Evolutionary conservation across 306 rosid genomes (phyloP).

Genomic region (Gleditsia sinensis): DNA sequence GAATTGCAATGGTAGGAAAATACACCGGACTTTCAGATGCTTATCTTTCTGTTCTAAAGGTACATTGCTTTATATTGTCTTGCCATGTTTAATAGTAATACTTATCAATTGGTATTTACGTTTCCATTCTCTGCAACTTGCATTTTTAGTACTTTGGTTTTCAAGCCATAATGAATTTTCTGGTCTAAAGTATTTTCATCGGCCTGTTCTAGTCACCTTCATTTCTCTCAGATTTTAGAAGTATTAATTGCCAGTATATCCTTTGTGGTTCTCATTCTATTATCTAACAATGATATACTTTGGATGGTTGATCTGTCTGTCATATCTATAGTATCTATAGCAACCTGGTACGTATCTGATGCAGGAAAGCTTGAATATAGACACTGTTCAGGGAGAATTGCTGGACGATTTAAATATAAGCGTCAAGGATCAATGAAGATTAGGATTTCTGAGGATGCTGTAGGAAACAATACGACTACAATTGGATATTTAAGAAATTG

Average conservation of each 20-base stretch:
- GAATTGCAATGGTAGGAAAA: constrained; percentile 93
- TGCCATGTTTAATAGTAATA: neutral
- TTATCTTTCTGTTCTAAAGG: constrained; percentile 90
- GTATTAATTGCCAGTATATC: neutral
- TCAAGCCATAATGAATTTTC: neutral
- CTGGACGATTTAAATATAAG: constrained; percentile 1
- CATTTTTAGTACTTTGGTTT: constrained; percentile 11
- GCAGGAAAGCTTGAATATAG: constrained; percentile 28
- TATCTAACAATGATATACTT: neutral
- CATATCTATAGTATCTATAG: neutral
- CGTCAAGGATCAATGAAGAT: constrained; percentile 1
- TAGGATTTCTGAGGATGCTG: constrained; percentile 19
- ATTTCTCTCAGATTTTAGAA: neutral
- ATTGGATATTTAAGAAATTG: constrained; percentile 8
- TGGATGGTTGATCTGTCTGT: neutral
- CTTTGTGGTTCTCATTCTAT: neutral
- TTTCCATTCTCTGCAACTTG: constrained; percentile 16
- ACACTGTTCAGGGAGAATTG: constrained; percentile 17
- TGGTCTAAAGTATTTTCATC: neutral
- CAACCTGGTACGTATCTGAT: neutral
- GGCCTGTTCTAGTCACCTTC: neutral
- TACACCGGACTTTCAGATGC: constrained; percentile 88
- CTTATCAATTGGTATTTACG: neutral
- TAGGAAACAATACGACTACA: neutral
- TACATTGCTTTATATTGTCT: constrained; percentile 9